A percentile compares a stretch with the other conserved stretches of the same genome.
Conservation (phyloP, 345 rosid genomes). For the Eucalyptus regnans region DNA sequence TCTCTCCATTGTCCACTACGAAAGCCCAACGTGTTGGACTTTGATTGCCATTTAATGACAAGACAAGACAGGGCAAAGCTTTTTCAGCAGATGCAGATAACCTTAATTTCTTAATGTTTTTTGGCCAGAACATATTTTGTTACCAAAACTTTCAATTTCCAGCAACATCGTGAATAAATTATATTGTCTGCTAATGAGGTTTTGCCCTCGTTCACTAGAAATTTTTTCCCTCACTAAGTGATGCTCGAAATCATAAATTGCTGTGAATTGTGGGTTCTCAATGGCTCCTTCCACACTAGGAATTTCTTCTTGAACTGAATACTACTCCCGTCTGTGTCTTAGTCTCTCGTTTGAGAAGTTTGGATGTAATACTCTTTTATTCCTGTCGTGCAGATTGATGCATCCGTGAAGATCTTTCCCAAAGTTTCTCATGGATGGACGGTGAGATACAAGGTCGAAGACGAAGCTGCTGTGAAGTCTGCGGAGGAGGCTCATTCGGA, state of each 20-base stretch:
- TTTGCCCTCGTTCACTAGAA: neutral
- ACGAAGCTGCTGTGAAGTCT: neutral
- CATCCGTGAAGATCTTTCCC: neutral
- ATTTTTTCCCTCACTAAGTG: neutral
- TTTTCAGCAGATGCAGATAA: neutral
- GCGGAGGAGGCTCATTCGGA: neutral
- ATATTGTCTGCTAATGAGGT: neutral
- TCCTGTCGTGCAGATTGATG: neutral
- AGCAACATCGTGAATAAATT: neutral
- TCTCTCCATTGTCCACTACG: neutral
- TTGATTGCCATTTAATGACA: neutral
- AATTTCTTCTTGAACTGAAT: neutral
- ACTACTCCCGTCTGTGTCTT: neutral
- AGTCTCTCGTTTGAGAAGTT: neutral
- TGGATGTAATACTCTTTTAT: neutral
- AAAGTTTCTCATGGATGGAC: neutral
- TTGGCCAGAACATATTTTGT: neutral
- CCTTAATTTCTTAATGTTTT: neutral
- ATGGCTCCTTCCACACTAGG: neutral
- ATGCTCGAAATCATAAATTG: neutral
- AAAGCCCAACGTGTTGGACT: neutral
- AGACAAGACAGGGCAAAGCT: neutral
- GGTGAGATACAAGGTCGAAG: neutral
- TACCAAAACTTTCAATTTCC: neutral
- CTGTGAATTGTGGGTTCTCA: neutral